These are phyloP conservation scores for Salix dunnii DNA, from an alignment of 345 rosid species.

Conservation along the genomic window DNA sequence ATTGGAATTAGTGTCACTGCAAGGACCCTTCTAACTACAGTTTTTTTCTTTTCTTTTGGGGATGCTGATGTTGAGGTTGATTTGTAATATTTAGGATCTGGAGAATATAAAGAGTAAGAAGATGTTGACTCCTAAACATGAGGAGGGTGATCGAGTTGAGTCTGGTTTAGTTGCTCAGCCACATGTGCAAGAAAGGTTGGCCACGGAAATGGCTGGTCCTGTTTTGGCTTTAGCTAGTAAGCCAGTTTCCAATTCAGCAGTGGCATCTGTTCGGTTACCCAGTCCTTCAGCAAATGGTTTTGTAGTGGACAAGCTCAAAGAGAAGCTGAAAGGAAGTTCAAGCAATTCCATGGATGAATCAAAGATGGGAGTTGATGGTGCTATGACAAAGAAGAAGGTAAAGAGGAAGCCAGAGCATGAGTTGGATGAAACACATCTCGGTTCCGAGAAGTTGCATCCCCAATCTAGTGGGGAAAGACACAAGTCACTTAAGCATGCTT, in stretches of 20 bases:
- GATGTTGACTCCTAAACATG: conserved; percentile 41
- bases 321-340: conserved; percentile 45
- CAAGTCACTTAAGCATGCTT: conserved; percentile 32
- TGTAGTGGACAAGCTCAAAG: conserved; percentile 47
- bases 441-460: conserved; percentile 18
- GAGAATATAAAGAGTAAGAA: conserved; percentile 59
- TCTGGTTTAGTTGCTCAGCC: conserved; percentile 34
- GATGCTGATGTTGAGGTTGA: not conserved
- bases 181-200: conserved; percentile 38
- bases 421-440: conserved; percentile 36
- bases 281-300: conserved; percentile 37
- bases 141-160: conserved; percentile 42
- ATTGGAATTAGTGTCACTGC: not conserved
- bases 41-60: not conserved
- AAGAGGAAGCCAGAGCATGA: conserved; percentile 59
- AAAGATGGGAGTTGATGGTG: conserved; percentile 37
- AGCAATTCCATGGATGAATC: conserved; percentile 41
- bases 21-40: not conserved
- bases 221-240: conserved; percentile 38
- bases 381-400: conserved; percentile 41
- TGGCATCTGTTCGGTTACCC: conserved; percentile 32
- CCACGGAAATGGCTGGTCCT: conserved; percentile 32
- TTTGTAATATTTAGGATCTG: conserved; percentile 40
- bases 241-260: conserved; percentile 31
- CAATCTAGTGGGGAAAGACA: conserved; percentile 33